phyloP scores from a whole-genome alignment of 2,329 filamentous ascomycete genomes.

The Erysiphe neolycopersici region DNA sequence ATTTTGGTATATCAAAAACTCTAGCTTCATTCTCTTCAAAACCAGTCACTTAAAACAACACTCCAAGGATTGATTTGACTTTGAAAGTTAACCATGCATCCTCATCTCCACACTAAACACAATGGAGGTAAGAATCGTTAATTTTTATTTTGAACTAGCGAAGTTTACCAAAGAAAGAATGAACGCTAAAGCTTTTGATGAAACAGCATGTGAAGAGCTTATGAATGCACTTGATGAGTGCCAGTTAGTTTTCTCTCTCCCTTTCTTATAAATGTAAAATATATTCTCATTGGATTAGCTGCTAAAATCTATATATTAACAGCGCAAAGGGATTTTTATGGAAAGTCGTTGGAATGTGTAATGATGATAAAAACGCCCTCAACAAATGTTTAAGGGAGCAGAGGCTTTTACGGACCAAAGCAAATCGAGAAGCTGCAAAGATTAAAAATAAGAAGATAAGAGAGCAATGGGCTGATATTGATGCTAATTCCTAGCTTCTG shows the following conservation, averaged over 20 bases:
- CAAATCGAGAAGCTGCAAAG: constrained; percentile 46
- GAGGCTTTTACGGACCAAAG: constrained; percentile 47
- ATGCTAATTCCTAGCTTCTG: constrained; percentile 29
- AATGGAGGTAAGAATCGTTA: constrained; percentile 38
- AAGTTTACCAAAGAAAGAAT: background rate
- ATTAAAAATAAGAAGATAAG: constrained; percentile 48
- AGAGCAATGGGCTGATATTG: constrained; percentile 54
- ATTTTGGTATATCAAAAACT: too few relatives aligned
- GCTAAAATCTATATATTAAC: background rate
- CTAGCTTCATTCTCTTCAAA: too few relatives aligned
- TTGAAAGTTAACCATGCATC: constrained; percentile 44
- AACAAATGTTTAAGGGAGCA: constrained; percentile 65
- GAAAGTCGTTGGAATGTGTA: constrained; percentile 81
- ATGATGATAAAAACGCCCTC: constrained; percentile 56
- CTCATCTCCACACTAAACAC: constrained; percentile 80
- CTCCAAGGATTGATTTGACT: too few relatives aligned
- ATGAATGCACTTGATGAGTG: constrained; percentile 90
- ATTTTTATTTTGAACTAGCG: background rate
- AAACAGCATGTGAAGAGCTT: constrained; percentile 69
- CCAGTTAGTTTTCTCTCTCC: constrained; percentile 21
- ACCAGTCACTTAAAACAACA: too few relatives aligned
- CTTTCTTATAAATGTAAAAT: background rate
- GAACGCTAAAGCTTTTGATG: background rate
- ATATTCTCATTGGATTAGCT: background rate
- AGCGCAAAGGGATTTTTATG: constrained; percentile 50